A percentile compares a stretch with the other conserved stretches of the same genome.
These are phyloP conservation scores for Hygrophoropsis aurantiaca DNA, from an alignment of 768 basidiomycete genomes.

Conservation along the genomic window DNA sequence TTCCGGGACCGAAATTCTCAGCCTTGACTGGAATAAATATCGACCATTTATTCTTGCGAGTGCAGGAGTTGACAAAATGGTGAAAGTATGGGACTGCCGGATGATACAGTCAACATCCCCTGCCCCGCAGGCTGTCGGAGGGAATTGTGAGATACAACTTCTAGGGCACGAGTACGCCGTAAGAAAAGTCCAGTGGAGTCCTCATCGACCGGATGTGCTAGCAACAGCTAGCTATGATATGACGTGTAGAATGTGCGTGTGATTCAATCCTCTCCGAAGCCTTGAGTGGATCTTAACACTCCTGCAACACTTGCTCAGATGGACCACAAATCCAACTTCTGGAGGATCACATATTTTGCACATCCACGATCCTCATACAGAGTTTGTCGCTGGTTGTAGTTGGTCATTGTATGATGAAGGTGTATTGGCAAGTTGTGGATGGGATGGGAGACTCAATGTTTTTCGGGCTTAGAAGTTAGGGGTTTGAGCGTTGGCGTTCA, in stretches of 20 bases:
- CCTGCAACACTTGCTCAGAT: conserved; percentile 44
- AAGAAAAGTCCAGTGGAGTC: conserved; percentile 87
- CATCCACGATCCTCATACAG: conserved; percentile 87
- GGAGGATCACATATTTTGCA: conserved; percentile 53
- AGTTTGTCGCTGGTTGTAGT: conserved; percentile 88
- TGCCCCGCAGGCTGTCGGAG: conserved; percentile 58
- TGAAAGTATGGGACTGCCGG: conserved; percentile 85
- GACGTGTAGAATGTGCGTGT: conserved; percentile 85
- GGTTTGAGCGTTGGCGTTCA: not conserved
- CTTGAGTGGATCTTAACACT: not conserved
- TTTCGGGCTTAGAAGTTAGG: conserved; percentile 54
- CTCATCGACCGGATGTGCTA: conserved; percentile 69
- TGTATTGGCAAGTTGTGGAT: conserved; percentile 83
- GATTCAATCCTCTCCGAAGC: not conserved
- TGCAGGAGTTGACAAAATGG: conserved; percentile 73
- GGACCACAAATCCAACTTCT: conserved; percentile 63
- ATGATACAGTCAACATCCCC: conserved; percentile 65
- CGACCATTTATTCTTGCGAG: conserved; percentile 74
- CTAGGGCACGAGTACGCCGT: conserved; percentile 90
- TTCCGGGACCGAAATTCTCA: conserved; percentile 73
- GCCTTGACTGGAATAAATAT: conserved; percentile 94
- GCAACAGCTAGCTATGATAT: conserved; percentile 88
- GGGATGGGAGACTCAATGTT: conserved; percentile 85
- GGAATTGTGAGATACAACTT: conserved; percentile 66
- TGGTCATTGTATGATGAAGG: conserved; percentile 95